Base-by-base conservation (phyloP, 331 rosid genomes). In the Erythrophleum ivorense region DNA sequence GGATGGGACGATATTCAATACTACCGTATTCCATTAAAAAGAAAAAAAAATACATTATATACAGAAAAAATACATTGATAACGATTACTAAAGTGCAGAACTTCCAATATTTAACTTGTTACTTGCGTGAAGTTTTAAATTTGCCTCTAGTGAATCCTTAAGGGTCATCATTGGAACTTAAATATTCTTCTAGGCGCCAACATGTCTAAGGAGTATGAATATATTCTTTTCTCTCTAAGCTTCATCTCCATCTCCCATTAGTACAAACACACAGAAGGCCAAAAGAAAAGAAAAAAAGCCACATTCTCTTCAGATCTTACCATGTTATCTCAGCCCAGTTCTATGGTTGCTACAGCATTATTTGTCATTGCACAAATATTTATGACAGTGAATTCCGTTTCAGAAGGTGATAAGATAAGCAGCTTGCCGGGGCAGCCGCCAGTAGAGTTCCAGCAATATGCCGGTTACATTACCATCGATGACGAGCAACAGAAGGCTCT, bases 391-490 rank as follows among this genome's bases (percentile, higher is more conserved):
- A 70, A 49, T 33, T 74, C 89, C 7, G 19, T 62, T 24, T 24
- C 29, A 24, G 29, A 24, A 24, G 29, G 29, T 24, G 29, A 24
- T 24, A 24, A 24, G 29, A 24, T 24, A 24, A 24, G 29, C 29
- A 24, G 29, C 29, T 24, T 24, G 29, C 29, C 29, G 29, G 29
- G 29, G 29, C 29, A 24, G 29, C 29, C 29, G 29, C 29, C 29
- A 24, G 29, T 24, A 24, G 29, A 24, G 29, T 24, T 24, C 29
- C 29, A 24, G 29, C 29, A 24, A 24, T 24, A 24, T 24, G 29
- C 29, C 29, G 94, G 97, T 58, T 92, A 92, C 34, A 46, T 92
- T 58, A 52, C 89, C 7, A 74, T 92, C 16, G 91, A 87, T 70
- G 85, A 89, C 5, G 66, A 76, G 36, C 89, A 82, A 9, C 77